Evolutionary conservation across 352 stramenopile genomes (phyloP), one percentile per base, ranked within the genome.

Genomic region (Pythium folliculosum): DNA sequence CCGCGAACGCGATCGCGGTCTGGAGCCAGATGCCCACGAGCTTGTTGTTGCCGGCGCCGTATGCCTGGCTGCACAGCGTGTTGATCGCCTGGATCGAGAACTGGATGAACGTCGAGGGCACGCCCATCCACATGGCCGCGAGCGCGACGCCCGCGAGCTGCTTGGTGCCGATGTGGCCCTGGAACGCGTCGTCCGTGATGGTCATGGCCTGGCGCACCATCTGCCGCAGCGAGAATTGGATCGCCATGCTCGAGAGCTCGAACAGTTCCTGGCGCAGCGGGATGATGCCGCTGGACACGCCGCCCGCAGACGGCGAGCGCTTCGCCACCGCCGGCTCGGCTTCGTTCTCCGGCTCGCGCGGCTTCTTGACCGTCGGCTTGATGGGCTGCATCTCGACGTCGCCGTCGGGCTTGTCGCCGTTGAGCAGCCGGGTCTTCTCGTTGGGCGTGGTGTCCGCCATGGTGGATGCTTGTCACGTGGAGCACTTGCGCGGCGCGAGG

Each of bases 1-100:
- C 60, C 22, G 69, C 72, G 50, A 79, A 73, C 13, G 78, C 38
- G 22, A 89, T 72, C 8, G 66, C 69, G 7, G 77, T 83, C 63
- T 84, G 76, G 6, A 89, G 78, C 80, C 80, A 89, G 25, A 74
- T 73, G 30, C 76, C 76, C 32, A 82, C 70, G 52, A 89, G 76
- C 32, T 76, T 68, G 43, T 77, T 77, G 65, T 89, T 86, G 45
- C 77, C 75, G 17, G 80, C 77, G 30, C 80, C 80, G 32, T 83
- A 80, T 12, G 80, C 80, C 37, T 89, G 80, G 30, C 63, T 78
- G 60, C 72, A 85, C 16, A 89, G 69, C 52, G 77, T 80, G 37
- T 73, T 85, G 53, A 86, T 77, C 13, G 77, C 77, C 48, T 81
- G 71, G 63, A 84, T 82, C 9, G 72, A 75, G 32, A 77, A 82